phyloP scores from a whole-genome alignment of 176 grass and related monocot species.

The Juncus inflexus region DNA sequence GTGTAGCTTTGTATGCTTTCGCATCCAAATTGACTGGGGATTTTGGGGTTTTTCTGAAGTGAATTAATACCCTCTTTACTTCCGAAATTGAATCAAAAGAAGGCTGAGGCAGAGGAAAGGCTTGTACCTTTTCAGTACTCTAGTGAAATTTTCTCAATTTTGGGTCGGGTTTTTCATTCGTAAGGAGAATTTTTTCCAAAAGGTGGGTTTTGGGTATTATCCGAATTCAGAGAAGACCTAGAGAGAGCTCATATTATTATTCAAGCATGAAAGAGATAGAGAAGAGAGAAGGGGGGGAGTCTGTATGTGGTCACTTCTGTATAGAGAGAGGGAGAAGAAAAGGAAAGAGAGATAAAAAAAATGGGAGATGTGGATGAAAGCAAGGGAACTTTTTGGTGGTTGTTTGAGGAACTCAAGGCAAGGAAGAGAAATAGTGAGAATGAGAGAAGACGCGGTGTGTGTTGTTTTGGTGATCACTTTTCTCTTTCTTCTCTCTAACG shows the following conservation, averaged over 20 bases:
- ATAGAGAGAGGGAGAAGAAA: slow-evolving; percentile 13
- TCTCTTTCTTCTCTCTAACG: neutral
- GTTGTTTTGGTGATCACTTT: neutral
- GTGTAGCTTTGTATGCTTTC: neutral
- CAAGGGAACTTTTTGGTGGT: slow-evolving; percentile 34
- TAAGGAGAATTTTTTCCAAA: slow-evolving; percentile 4
- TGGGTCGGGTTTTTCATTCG: slow-evolving; percentile 8
- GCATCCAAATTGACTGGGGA: neutral
- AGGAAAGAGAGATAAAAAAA: neutral
- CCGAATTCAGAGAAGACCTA: slow-evolving; percentile 7
- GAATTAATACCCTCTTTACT: neutral
- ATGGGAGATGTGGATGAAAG: slow-evolving; percentile 21
- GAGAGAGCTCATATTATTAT: neutral
- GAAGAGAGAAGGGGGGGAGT: slow-evolving; percentile 5
- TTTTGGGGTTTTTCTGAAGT: neutral
- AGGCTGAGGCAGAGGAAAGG: neutral
- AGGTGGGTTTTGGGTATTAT: neutral
- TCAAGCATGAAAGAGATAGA: slow-evolving; percentile 34
- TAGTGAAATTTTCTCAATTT: slow-evolving; percentile 4
- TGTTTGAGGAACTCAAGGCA: slow-evolving; percentile 30
- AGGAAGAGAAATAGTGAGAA: neutral
- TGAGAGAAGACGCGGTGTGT: slow-evolving; percentile 21
- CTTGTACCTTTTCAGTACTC: slow-evolving; percentile 9
- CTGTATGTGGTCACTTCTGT: slow-evolving; percentile 12
- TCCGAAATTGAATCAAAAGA: neutral